phyloP scores from a whole-genome alignment of 371 early-diverging fungal genomes.

The Apophysomyces ossiformis region DNA sequence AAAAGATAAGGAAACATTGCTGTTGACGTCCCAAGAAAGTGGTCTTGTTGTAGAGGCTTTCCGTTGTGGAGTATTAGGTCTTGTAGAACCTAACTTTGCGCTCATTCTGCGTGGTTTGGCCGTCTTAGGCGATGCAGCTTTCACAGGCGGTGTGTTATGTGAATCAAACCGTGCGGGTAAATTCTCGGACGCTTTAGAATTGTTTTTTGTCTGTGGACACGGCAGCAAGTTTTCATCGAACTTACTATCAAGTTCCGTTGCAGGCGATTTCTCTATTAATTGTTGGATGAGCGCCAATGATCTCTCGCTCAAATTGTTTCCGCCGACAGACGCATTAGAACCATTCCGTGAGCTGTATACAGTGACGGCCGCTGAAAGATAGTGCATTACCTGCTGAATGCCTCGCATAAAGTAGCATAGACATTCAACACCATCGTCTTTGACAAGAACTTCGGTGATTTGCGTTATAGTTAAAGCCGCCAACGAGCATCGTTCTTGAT shows the following conservation, averaged over 20 bases:
- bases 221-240: background rate
- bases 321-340: constrained; percentile 11
- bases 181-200: background rate
- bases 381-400: constrained; percentile 46
- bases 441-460: constrained; percentile 28
- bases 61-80: background rate
- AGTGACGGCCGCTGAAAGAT: constrained; percentile 43
- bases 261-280: constrained; percentile 24
- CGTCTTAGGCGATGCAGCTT: background rate
- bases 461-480: constrained; percentile 35
- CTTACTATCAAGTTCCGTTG: constrained; percentile 19
- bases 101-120: background rate
- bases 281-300: constrained; percentile 19
- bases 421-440: constrained; percentile 33
- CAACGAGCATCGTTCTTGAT: constrained; percentile 27
- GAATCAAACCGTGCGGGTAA: background rate
- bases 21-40: constrained; percentile 4
- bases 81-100: background rate
- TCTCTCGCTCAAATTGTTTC: constrained; percentile 18
- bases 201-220: background rate
- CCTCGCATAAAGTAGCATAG: constrained; percentile 49
- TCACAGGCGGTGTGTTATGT: background rate
- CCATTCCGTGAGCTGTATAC: constrained; percentile 24
- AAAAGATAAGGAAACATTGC: background rate
- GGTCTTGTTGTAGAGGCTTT: constrained; percentile 2